Evolutionary conservation across 2,329 filamentous ascomycete genomes (phyloP).

Genomic region (Scorias spongiosa): DNA sequence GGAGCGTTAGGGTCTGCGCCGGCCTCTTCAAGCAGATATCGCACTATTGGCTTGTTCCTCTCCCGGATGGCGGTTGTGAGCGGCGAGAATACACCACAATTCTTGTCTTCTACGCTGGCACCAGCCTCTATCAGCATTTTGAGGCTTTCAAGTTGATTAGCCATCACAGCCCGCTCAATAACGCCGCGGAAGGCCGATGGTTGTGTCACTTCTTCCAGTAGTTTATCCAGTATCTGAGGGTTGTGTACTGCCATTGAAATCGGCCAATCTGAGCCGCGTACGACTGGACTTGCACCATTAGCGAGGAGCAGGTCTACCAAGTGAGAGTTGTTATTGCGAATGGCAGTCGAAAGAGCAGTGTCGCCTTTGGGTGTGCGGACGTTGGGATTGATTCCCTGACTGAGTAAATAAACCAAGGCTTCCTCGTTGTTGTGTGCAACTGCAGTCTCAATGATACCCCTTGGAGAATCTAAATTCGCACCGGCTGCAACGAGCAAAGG

Average conservation of each 20-base stretch:
- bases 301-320: conserved; percentile 44
- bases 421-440: conserved; percentile 47
- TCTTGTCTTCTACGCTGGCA: conserved; percentile 55
- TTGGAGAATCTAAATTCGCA: conserved; percentile 42
- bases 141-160: conserved; percentile 51
- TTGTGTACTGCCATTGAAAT: conserved; percentile 52
- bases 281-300: conserved; percentile 45
- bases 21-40: conserved; percentile 45
- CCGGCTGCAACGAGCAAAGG: conserved; percentile 45
- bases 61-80: conserved; percentile 54
- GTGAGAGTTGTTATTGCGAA: conserved; percentile 43
- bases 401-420: conserved; percentile 44
- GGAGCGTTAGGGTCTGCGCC: conserved; percentile 51
- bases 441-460: conserved; percentile 51
- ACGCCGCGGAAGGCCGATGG: conserved; percentile 50
- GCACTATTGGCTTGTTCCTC: conserved; percentile 43
- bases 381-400: conserved; percentile 45
- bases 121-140: conserved; percentile 50
- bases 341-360: conserved; percentile 51
- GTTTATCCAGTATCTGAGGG: conserved; percentile 42
- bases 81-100: conserved; percentile 56
- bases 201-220: conserved; percentile 43
- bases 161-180: conserved; percentile 51
- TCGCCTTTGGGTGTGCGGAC: conserved; percentile 41
- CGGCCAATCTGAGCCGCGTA: conserved; percentile 55